Conservation (phyloP, 768 basidiomycete species). For the Leucocoprinus sp. region DNA sequence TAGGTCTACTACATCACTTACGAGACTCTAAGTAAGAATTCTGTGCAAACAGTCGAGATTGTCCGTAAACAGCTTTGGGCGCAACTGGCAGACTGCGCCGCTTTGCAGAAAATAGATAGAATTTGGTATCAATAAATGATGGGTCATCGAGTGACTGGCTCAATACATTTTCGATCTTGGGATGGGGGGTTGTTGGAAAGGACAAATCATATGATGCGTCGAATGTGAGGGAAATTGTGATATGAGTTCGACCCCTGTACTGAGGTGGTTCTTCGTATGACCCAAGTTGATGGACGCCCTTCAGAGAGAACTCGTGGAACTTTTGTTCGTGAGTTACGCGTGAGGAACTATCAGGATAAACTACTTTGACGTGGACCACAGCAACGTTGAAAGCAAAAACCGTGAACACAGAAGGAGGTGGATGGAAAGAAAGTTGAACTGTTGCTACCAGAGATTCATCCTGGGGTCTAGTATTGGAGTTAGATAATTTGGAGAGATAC, state of each 20-base stretch:
- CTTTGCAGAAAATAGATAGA: conserved; percentile 10
- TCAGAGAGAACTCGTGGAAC: not conserved
- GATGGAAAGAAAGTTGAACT: not conserved
- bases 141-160: conserved; percentile 2
- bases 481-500: not conserved
- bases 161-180: not conserved
- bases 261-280: not conserved
- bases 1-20: not conserved
- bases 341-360: not conserved
- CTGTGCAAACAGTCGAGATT: conserved; percentile 1
- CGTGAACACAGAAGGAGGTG: not conserved
- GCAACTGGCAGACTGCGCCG: not conserved
- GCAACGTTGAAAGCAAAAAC: not conserved
- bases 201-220: not conserved
- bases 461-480: not conserved
- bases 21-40: not conserved
- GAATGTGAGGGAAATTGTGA: conserved; percentile 2
- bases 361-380: not conserved
- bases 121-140: conserved; percentile 10
- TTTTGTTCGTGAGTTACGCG: not conserved
- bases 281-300: not conserved
- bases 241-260: not conserved
- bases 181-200: not conserved
- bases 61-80: conserved; percentile 5
- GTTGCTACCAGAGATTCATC: not conserved